phyloP scores from a whole-genome alignment of 305 asterid genomes.

The Nicotiana rustica region DNA sequence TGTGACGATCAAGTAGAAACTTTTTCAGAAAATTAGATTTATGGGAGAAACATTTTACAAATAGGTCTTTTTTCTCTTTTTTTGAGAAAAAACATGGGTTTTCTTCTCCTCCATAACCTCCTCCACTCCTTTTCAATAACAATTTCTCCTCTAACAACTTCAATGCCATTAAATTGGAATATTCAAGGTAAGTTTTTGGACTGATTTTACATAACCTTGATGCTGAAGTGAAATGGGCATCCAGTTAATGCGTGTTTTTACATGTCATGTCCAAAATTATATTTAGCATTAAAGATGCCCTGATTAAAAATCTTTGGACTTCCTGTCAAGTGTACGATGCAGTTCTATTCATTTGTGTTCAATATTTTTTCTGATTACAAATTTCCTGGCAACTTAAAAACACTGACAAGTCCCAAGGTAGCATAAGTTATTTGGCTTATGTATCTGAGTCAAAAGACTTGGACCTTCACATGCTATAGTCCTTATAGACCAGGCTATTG shows the following conservation, averaged over 20 bases:
- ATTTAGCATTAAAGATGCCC: background rate
- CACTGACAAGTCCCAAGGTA: too few relatives aligned
- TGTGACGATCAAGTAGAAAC: background rate
- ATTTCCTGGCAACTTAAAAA: too few relatives aligned
- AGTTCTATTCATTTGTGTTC: background rate
- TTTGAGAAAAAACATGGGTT: background rate
- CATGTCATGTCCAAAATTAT: background rate
- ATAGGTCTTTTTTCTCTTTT: background rate
- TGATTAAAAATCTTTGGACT: too few relatives aligned
- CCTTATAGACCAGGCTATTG: constrained; percentile 20
- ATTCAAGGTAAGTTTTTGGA: background rate
- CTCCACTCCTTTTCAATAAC: background rate
- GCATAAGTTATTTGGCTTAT: too few relatives aligned
- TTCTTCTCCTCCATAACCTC: background rate
- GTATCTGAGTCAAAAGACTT: too few relatives aligned
- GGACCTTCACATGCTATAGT: too few relatives aligned
- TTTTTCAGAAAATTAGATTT: background rate
- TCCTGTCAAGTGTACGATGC: background rate
- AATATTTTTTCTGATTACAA: too few relatives aligned
- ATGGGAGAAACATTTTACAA: background rate
- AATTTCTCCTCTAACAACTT: background rate
- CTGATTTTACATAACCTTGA: too few relatives aligned
- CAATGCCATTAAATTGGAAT: background rate
- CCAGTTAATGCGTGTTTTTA: background rate
- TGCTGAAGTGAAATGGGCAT: background rate